These are phyloP conservation scores for Ceratonia siliqua DNA, from an alignment of 306 rosid genomes.

Conservation along the genomic window DNA sequence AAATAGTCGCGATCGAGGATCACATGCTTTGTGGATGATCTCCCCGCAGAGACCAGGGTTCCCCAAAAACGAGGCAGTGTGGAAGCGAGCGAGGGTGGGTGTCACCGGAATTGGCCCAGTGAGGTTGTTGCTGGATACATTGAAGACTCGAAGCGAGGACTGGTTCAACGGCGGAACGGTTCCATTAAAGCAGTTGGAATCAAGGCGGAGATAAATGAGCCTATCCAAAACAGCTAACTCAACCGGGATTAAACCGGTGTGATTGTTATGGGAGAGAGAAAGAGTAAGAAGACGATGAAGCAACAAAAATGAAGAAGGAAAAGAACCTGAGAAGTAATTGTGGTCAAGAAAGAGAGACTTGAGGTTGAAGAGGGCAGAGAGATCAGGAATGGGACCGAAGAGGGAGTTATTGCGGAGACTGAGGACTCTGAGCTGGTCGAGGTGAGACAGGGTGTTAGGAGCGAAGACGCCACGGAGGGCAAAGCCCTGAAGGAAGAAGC, in stretches of 20 bases:
- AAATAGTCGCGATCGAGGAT: slow-evolving; percentile 53
- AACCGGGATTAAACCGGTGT: slow-evolving; percentile 60
- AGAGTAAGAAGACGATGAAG: slow-evolving; percentile 63
- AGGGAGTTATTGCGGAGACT: slow-evolving; percentile 80
- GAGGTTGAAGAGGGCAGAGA: slow-evolving; percentile 64
- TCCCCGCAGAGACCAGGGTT: slow-evolving; percentile 81
- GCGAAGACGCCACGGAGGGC: slow-evolving; percentile 64
- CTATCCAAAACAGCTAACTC: slow-evolving; percentile 50
- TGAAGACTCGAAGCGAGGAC: slow-evolving; percentile 48
- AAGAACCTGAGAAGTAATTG: slow-evolving; percentile 63
- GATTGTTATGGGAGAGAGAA: slow-evolving; percentile 60
- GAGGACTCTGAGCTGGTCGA: slow-evolving; percentile 83
- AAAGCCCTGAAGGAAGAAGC: slow-evolving; percentile 45
- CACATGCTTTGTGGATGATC: slow-evolving; percentile 56
- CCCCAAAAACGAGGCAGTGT: slow-evolving; percentile 48
- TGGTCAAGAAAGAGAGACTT: slow-evolving; percentile 62
- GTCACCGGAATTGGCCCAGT: slow-evolving; percentile 69
- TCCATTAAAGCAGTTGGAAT: slow-evolving; percentile 65
- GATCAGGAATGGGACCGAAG: slow-evolving; percentile 77
- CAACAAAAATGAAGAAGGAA: slow-evolving; percentile 62
- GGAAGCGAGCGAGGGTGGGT: slow-evolving; percentile 47
- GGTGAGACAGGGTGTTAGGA: slow-evolving; percentile 52
- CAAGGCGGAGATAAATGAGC: slow-evolving; percentile 55
- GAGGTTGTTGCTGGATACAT: slow-evolving; percentile 64
- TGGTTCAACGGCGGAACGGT: slow-evolving; percentile 65